Percentiles rank a stretch among this genome's conserved stretches.
phyloP scores from a whole-genome alignment of 2,329 filamentous ascomycete genomes.

The Pseudogymnoascus sp. region DNA sequence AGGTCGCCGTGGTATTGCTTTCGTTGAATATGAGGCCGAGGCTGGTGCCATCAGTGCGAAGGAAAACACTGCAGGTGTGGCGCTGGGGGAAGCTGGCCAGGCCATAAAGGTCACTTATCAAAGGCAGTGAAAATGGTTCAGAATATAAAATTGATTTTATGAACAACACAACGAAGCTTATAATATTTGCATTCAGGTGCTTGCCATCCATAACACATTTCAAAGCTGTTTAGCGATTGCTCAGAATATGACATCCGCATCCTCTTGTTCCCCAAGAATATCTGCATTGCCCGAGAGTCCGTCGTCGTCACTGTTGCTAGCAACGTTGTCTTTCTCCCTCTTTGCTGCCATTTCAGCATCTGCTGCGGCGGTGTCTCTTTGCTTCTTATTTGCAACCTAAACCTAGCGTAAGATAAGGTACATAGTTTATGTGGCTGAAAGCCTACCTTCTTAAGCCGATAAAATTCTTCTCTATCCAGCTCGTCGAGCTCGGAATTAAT shows the following conservation, averaged over 20 bases:
- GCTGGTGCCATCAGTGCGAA: constrained; percentile 85
- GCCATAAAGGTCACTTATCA: constrained; percentile 95
- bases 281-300: constrained; percentile 46
- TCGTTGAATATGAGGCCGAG: constrained; percentile 93
- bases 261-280: constrained; percentile 66
- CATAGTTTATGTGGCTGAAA: neutral
- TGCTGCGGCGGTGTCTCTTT: constrained; percentile 62
- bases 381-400: constrained; percentile 70
- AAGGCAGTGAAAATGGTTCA: constrained; percentile 51
- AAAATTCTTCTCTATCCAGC: constrained; percentile 95
- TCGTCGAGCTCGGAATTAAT: constrained; percentile 99
- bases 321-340: constrained; percentile 46
- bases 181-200: neutral
- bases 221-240: neutral
- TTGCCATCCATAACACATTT: neutral
- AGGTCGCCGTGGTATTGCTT: constrained; percentile 79
- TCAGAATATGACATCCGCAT: constrained; percentile 81
- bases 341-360: constrained; percentile 71
- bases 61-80: constrained; percentile 83
- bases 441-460: constrained; percentile 77
- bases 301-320: constrained; percentile 30
- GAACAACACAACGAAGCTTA: neutral
- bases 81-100: constrained; percentile 65
- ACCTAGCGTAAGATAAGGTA: constrained; percentile 5
- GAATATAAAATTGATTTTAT: neutral